phyloP scores from a whole-genome alignment of 129 eudicot genomes.

The Oenanthe sinensis region DNA sequence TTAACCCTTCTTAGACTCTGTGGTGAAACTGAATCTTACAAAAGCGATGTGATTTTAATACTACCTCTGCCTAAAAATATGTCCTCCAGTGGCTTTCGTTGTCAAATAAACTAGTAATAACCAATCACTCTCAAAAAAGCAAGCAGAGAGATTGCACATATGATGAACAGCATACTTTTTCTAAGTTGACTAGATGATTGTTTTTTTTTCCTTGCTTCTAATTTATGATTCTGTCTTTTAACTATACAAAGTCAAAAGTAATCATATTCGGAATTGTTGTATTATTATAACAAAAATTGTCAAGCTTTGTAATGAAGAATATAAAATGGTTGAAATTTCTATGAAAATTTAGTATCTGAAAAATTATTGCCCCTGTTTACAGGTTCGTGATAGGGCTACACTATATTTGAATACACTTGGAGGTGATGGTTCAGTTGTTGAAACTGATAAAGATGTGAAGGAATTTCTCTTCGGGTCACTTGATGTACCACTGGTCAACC shows the following conservation, averaged over 20 bases:
- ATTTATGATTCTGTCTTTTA: neutral
- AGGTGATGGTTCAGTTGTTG: constrained; percentile 82
- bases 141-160: too few relatives aligned
- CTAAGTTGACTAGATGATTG: too few relatives aligned
- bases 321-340: neutral
- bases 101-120: neutral
- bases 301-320: neutral
- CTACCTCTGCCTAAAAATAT: neutral
- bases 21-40: neutral
- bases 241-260: neutral
- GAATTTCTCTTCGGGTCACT: constrained; percentile 80
- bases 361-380: constrained; percentile 10
- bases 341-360: neutral
- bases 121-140: too few relatives aligned
- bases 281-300: neutral
- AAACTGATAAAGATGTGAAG: constrained; percentile 77
- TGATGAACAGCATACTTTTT: too few relatives aligned
- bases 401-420: constrained; percentile 76
- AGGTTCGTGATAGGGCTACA: constrained; percentile 99
- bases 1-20: neutral
- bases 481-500: constrained; percentile 66
- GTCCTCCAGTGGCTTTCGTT: neutral
- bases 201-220: neutral
- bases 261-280: neutral
- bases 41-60: neutral